Conservation (phyloP, 2,329 filamentous ascomycete genomes). For the Calonectria pauciramosa region DNA sequence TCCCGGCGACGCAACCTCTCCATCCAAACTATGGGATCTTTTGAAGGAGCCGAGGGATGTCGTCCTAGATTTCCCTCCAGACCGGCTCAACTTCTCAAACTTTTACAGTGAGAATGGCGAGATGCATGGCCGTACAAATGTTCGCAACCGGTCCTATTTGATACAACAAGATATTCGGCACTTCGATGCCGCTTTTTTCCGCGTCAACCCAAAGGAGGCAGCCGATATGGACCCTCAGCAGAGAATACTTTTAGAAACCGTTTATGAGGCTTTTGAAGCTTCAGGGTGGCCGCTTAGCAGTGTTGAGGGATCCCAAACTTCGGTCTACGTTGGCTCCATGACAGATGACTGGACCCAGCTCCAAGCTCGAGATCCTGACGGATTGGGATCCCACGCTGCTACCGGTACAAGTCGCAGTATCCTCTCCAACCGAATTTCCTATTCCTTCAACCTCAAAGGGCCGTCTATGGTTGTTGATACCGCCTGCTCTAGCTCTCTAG, state of each 20-base stretch:
- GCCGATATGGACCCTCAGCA: conserved; percentile 51
- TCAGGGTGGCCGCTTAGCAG: conserved; percentile 2
- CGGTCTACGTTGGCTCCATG: conserved; percentile 43
- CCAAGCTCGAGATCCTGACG: not conserved
- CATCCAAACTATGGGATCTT: not conserved
- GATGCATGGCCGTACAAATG: conserved; percentile 39
- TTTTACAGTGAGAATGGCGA: conserved; percentile 38
- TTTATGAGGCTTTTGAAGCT: conserved; percentile 49
- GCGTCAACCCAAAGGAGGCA: conserved; percentile 28
- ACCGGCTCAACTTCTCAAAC: conserved; percentile 29
- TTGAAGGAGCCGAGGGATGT: not conserved
- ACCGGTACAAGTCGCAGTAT: conserved; percentile 21
- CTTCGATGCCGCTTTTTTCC: conserved; percentile 41
- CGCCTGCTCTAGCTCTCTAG: conserved; percentile 53
- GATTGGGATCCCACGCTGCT: conserved; percentile 1
- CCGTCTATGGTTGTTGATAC: conserved; percentile 51
- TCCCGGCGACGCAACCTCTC: not conserved
- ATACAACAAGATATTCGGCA: conserved; percentile 32
- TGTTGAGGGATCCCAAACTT: conserved; percentile 16
- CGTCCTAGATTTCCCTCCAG: not conserved
- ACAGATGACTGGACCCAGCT: conserved; percentile 43
- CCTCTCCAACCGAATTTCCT: conserved; percentile 35
- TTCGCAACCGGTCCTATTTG: conserved; percentile 46
- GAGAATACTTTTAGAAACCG: conserved; percentile 50
- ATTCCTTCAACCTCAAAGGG: conserved; percentile 36